Conservation (phyloP, 768 basidiomycete genomes). For the Tulasnella sp. region DNA sequence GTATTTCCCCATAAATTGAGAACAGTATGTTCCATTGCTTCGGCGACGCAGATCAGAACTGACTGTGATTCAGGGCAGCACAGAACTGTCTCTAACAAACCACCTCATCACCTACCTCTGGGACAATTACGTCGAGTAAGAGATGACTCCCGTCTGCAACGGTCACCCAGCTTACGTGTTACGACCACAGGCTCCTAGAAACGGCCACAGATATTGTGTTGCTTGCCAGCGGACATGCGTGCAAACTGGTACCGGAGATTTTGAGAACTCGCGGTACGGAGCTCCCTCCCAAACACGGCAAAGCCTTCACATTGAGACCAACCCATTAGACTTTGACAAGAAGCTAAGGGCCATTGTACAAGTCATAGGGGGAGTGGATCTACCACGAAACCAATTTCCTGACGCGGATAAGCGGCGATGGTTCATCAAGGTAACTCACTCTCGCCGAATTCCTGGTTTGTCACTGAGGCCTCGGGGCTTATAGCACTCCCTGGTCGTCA, state of each 20-base stretch:
- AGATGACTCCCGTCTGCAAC: constrained; percentile 4
- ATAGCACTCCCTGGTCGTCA: constrained; percentile 15
- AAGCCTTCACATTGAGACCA: constrained; percentile 18
- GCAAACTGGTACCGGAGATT: constrained; percentile 60
- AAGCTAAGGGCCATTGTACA: constrained; percentile 63
- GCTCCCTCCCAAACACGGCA: not conserved
- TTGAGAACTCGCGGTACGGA: constrained; percentile 54
- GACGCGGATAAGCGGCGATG: not conserved
- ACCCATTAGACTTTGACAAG: constrained; percentile 42
- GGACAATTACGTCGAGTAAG: constrained; percentile 93
- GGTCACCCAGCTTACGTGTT: not conserved
- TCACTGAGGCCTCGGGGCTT: not conserved
- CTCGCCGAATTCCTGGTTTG: not conserved
- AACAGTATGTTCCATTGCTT: constrained; percentile 25
- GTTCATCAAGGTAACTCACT: constrained; percentile 7
- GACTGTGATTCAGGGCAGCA: constrained; percentile 17
- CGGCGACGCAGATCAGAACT: not conserved
- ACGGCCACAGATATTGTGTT: constrained; percentile 65
- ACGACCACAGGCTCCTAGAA: constrained; percentile 45
- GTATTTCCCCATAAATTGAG: constrained; percentile 28
- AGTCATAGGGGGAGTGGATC: constrained; percentile 42
- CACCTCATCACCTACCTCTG: constrained; percentile 75
- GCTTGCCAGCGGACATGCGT: constrained; percentile 81
- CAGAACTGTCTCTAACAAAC: constrained; percentile 23
- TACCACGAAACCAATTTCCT: not conserved